Conservation (phyloP, 2,329 filamentous ascomycete species). For the Cordyceps cateniannulata region DNA sequence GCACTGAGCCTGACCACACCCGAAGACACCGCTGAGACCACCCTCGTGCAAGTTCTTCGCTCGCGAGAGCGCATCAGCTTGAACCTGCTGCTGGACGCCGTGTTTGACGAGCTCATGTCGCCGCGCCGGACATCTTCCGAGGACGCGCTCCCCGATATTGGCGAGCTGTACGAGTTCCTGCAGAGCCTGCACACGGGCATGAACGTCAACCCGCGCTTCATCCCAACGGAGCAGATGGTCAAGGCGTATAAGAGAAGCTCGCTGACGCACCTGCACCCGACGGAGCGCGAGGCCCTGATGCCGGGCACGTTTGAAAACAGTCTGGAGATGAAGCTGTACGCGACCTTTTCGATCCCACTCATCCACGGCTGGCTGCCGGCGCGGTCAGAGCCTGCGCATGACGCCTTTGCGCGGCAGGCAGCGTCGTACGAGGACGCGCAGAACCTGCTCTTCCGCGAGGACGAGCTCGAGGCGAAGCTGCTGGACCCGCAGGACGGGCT, state of each 20-base stretch:
- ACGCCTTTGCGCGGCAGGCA: constrained; percentile 66
- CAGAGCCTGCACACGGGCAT: constrained; percentile 89
- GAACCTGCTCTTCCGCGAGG: constrained; percentile 79
- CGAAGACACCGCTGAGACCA: constrained; percentile 52
- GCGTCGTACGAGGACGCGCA: constrained; percentile 89
- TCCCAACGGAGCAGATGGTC: constrained; percentile 48
- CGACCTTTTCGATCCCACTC: constrained; percentile 79
- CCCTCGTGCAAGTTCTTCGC: constrained; percentile 69
- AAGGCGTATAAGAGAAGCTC: constrained; percentile 45
- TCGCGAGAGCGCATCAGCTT: constrained; percentile 84
- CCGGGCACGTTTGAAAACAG: constrained; percentile 82
- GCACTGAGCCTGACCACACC: constrained; percentile 80
- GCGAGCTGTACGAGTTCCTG: constrained; percentile 81
- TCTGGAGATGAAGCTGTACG: constrained; percentile 81
- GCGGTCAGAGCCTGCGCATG: constrained; percentile 58
- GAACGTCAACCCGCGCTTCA: constrained; percentile 92
- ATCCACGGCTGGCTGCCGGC: constrained; percentile 89
- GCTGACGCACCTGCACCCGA: constrained; percentile 45
- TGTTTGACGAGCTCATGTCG: constrained; percentile 91
- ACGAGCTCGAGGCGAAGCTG: constrained; percentile 80
- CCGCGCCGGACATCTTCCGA: constrained; percentile 57
- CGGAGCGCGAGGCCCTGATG: constrained; percentile 40
- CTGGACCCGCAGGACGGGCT: constrained; percentile 41
- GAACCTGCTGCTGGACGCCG: constrained; percentile 75
- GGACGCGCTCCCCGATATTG: constrained; percentile 71